These are phyloP conservation scores for Capsicum chinense DNA, from an alignment of 257 asterid genomes.

Conservation along the genomic window DNA sequence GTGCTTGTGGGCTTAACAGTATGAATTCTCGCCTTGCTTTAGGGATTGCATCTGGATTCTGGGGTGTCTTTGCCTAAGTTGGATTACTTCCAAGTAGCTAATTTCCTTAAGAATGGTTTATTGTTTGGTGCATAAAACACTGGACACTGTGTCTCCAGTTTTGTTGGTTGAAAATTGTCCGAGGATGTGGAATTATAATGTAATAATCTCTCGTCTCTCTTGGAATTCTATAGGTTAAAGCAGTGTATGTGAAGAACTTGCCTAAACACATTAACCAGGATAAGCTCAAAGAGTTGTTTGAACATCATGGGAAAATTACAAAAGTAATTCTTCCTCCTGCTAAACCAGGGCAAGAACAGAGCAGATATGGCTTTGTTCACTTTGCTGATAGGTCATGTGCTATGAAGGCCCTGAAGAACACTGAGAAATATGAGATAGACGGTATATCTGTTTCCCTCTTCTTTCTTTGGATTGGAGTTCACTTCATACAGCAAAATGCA, in stretches of 20 bases:
- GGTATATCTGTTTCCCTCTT: slow-evolving; percentile 49
- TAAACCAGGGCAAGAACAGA: slow-evolving; percentile 90
- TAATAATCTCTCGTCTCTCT: slow-evolving; percentile 19
- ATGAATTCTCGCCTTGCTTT: background rate
- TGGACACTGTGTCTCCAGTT: slow-evolving; percentile 9
- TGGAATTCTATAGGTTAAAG: slow-evolving; percentile 67
- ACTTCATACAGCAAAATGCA: slow-evolving; percentile 25
- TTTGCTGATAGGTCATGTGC: slow-evolving; percentile 87
- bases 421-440: slow-evolving; percentile 85
- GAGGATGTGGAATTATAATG: slow-evolving; percentile 19
- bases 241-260: slow-evolving; percentile 92
- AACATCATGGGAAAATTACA: slow-evolving; percentile 82
- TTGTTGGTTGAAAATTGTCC: background rate
- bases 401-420: slow-evolving; percentile 88
- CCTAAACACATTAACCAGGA: slow-evolving; percentile 84
- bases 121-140: slow-evolving; percentile 9
- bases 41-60: background rate
- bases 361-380: slow-evolving; percentile 96
- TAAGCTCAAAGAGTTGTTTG: slow-evolving; percentile 78
- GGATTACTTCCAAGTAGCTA: background rate
- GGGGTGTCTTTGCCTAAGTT: background rate
- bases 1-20: background rate
- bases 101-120: background rate
- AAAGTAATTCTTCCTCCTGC: slow-evolving; percentile 97
- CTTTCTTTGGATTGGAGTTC: slow-evolving; percentile 29